Evolutionary conservation across 257 asterid species (phyloP).

Genomic region (Parsonsia alboflavescens): DNA sequence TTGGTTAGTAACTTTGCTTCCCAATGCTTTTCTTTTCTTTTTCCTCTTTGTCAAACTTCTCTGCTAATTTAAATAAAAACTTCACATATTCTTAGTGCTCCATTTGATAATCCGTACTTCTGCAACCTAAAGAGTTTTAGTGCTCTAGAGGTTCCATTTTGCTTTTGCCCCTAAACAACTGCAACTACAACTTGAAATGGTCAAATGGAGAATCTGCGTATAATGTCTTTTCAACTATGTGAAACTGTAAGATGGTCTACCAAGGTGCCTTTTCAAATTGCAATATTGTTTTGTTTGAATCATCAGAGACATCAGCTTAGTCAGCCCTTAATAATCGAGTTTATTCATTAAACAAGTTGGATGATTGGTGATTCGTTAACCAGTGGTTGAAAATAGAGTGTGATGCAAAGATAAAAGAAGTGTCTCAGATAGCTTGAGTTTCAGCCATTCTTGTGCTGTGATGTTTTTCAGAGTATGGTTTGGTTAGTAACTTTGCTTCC

Average conservation of each 20-base stretch:
- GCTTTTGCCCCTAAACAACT: background rate
- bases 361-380: no score
- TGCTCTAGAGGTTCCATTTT: background rate
- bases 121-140: background rate
- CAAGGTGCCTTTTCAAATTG: background rate
- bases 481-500: background rate
- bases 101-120: background rate
- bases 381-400: no score
- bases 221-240: background rate
- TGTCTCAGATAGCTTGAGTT: no score
- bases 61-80: background rate
- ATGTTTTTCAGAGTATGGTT: background rate
- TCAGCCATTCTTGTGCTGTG: background rate
- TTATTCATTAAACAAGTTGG: background rate
- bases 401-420: no score
- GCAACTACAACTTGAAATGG: background rate
- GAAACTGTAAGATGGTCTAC: background rate
- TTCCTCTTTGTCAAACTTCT: background rate
- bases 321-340: background rate
- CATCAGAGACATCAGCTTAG: background rate
- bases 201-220: background rate
- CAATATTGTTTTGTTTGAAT: background rate
- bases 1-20: background rate
- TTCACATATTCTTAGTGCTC: background rate
- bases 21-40: background rate